Conservation (phyloP, 371 early-diverging fungal genomes). For the Rhizopus delemar region DNA sequence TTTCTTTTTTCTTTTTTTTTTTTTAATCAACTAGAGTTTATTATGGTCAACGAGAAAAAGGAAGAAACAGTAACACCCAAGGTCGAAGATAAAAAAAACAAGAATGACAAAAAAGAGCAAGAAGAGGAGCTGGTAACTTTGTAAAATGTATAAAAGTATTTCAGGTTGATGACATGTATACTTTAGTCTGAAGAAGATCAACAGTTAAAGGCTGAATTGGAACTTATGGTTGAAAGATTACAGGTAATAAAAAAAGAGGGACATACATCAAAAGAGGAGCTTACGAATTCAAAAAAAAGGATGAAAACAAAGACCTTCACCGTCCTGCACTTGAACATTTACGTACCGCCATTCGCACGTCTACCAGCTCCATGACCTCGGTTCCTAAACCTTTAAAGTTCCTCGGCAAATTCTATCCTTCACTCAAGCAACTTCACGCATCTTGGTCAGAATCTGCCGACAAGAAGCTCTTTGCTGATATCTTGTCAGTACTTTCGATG, state of each 20-base stretch:
- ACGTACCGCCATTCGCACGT: slow-evolving; percentile 86
- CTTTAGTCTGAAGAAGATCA: slow-evolving; percentile 94
- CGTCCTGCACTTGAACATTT: slow-evolving; percentile 86
- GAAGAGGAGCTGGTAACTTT: slow-evolving; percentile 50
- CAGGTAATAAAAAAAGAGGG: slow-evolving; percentile 46
- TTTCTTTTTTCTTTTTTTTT: too few relatives aligned
- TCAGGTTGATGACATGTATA: not conserved
- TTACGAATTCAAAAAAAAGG: slow-evolving; percentile 42
- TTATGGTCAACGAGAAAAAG: slow-evolving; percentile 30
- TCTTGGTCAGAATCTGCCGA: slow-evolving; percentile 75
- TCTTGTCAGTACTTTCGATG: slow-evolving; percentile 95
- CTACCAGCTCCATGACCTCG: slow-evolving; percentile 96
- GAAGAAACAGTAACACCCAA: slow-evolving; percentile 26
- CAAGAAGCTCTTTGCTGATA: slow-evolving; percentile 90
- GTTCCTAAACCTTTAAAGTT: slow-evolving; percentile 98
- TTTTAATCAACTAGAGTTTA: too few relatives aligned
- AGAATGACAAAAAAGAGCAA: slow-evolving; percentile 47
- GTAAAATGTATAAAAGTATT: too few relatives aligned
- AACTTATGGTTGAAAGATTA: slow-evolving; percentile 90
- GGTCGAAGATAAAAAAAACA: slow-evolving; percentile 37
- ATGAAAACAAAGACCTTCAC: slow-evolving; percentile 70
- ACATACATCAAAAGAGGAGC: not conserved
- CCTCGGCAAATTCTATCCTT: slow-evolving; percentile 82
- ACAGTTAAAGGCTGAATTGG: slow-evolving; percentile 89
- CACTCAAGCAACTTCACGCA: slow-evolving; percentile 69